Evolutionary conservation across 495 filamentous ascomycete genomes (phyloP).

Genomic region (Pyrenula massariospora): DNA sequence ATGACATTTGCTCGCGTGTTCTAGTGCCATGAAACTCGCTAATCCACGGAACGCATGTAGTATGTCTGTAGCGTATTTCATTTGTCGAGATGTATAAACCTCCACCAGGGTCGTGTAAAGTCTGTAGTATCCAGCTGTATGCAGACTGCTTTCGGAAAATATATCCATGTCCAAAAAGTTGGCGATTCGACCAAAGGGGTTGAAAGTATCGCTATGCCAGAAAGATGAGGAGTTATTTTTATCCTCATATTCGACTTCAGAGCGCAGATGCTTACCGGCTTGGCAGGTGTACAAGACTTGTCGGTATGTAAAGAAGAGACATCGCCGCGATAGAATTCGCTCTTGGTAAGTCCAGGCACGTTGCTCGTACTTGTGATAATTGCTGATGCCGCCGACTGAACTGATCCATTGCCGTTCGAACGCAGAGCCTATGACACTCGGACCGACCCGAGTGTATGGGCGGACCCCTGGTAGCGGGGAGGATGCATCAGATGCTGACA

Average conservation of each 20-base stretch:
- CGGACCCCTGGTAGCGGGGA: slow-evolving; percentile 7
- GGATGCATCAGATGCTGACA: slow-evolving; percentile 4
- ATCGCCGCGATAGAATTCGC: slow-evolving; percentile 5
- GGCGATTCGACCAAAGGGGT: background rate
- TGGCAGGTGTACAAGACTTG: slow-evolving; percentile 27
- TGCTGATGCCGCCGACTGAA: slow-evolving; percentile 2
- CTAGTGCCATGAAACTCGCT: background rate
- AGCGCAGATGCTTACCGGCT: background rate
- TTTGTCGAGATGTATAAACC: background rate
- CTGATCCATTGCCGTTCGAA: slow-evolving; percentile 2
- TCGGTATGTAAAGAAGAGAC: slow-evolving; percentile 19
- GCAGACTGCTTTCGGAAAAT: background rate
- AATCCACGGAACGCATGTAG: background rate
- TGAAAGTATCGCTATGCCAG: background rate
- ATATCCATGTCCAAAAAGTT: background rate
- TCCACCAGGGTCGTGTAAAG: background rate
- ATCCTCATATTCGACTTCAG: background rate
- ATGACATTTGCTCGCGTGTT: background rate
- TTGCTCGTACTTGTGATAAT: slow-evolving; percentile 5
- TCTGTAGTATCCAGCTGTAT: background rate
- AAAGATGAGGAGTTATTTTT: background rate
- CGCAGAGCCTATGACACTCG: slow-evolving; percentile 2
- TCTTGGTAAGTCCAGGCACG: slow-evolving; percentile 17
- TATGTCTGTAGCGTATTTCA: background rate
- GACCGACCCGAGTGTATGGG: slow-evolving; percentile 2